phyloP scores from a whole-genome alignment of 805 yeast genomes.

The Scheffersomyces amazonensis region DNA sequence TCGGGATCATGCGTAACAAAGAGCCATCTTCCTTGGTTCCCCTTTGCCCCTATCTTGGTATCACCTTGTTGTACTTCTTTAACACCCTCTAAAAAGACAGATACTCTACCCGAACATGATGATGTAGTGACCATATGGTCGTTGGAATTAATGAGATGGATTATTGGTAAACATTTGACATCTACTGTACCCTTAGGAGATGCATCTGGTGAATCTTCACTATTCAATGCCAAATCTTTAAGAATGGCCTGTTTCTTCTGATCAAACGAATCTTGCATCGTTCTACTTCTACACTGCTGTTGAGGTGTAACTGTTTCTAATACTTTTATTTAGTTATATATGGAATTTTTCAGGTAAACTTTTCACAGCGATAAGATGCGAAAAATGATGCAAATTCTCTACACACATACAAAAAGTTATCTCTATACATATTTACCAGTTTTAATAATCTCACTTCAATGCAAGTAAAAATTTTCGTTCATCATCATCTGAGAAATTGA shows the following conservation, averaged over 20 bases:
- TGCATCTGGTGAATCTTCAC: conserved; percentile 50
- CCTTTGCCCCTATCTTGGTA: conserved; percentile 70
- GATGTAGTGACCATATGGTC: conserved; percentile 79
- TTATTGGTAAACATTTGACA: conserved; percentile 67
- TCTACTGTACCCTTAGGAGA: conserved; percentile 92
- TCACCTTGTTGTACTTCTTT: conserved; percentile 30
- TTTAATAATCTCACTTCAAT: no score
- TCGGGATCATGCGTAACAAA: conserved; percentile 68
- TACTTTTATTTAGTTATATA: no score
- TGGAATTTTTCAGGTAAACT: no score
- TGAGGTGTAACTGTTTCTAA: no score
- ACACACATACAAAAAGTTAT: no score
- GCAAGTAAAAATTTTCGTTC: conserved; percentile 69
- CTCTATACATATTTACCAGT: no score
- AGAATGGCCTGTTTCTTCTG: conserved; percentile 61
- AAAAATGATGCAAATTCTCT: no score
- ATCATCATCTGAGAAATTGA: conserved; percentile 68
- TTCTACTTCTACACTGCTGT: no score
- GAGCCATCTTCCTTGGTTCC: conserved; percentile 81
- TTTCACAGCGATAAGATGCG: no score
- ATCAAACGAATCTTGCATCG: conserved; percentile 57
- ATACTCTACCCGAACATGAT: conserved; percentile 83
- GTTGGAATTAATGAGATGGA: conserved; percentile 60
- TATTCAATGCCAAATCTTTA: conserved; percentile 46
- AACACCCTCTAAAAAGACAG: conserved; percentile 76